Evolutionary conservation across 768 basidiomycete species (phyloP).

Genomic region (Naganishia randhawae): DNA sequence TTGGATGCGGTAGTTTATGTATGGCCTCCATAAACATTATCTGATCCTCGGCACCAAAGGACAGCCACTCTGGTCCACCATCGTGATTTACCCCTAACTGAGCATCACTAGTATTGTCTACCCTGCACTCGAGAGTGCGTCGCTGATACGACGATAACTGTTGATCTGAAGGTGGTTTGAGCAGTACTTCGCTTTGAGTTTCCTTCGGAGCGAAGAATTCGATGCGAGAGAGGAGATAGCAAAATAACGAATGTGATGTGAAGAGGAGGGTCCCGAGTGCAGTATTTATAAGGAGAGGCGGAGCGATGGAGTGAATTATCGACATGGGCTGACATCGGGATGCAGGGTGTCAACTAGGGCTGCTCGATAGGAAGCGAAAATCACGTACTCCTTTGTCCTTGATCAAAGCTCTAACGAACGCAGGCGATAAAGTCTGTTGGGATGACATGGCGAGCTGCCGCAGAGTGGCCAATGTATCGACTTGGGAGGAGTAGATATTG

Average conservation of each 20-base stretch:
- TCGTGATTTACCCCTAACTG: slow-evolving; percentile 42
- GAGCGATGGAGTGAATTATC: slow-evolving; percentile 39
- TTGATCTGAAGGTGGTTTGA: not conserved
- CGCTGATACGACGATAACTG: not conserved
- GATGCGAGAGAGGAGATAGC: slow-evolving; percentile 32
- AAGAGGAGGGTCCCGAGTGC: slow-evolving; percentile 46
- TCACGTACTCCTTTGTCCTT: slow-evolving; percentile 38
- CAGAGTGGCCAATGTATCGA: slow-evolving; percentile 46
- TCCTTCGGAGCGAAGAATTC: slow-evolving; percentile 37
- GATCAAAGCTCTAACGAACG: slow-evolving; percentile 41
- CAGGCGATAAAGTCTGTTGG: slow-evolving; percentile 41
- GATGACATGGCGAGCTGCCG: slow-evolving; percentile 44
- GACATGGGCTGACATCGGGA: slow-evolving; percentile 32
- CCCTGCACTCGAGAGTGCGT: not conserved
- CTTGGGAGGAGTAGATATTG: slow-evolving; percentile 20
- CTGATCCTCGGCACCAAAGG: slow-evolving; percentile 26
- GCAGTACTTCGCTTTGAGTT: not conserved
- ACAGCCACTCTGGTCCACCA: slow-evolving; percentile 66
- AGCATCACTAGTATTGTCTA: not conserved
- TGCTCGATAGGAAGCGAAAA: too few species aligned
- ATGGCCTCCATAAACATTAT: slow-evolving; percentile 27
- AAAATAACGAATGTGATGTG: slow-evolving; percentile 47
- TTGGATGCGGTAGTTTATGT: slow-evolving; percentile 38
- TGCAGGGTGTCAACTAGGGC: too few species aligned
- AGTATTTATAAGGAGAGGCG: slow-evolving; percentile 46